Conservation (phyloP, 768 basidiomycete species). For the Boletellus ananas region DNA sequence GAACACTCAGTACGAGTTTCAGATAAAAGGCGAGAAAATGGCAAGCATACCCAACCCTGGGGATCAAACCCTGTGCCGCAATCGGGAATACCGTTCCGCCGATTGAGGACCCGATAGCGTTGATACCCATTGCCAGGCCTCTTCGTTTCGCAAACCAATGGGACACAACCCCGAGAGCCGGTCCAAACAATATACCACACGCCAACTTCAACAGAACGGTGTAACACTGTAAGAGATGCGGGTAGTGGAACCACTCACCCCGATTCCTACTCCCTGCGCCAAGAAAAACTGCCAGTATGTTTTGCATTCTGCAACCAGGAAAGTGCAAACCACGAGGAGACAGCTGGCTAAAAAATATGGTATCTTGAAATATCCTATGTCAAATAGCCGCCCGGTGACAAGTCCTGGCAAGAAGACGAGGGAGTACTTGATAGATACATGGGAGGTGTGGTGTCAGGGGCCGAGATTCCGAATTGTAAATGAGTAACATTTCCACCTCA, state of each 20-base stretch:
- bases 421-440: conserved; percentile 44
- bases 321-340: conserved; percentile 51
- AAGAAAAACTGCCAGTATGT: conserved; percentile 77
- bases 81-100: conserved; percentile 72
- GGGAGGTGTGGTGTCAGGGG: too few species aligned
- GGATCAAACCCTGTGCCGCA: conserved; percentile 50
- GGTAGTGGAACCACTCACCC: conserved; percentile 41
- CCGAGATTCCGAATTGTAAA: too few species aligned
- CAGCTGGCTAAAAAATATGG: conserved; percentile 47
- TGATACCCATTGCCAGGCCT: conserved; percentile 56
- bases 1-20: not conserved
- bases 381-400: conserved; percentile 66
- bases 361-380: conserved; percentile 61
- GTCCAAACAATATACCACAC: conserved; percentile 60
- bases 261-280: conserved; percentile 66
- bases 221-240: not conserved
- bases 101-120: conserved; percentile 62
- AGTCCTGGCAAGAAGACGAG: conserved; percentile 61
- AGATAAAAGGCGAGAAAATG: not conserved
- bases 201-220: conserved; percentile 25
- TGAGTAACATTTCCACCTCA: not conserved
- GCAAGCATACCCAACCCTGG: conserved; percentile 47
- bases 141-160: conserved; percentile 71
- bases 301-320: conserved; percentile 67
- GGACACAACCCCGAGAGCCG: conserved; percentile 54